Base-by-base conservation (phyloP, 768 basidiomycete genomes). In the Austroboletus festivus region DNA sequence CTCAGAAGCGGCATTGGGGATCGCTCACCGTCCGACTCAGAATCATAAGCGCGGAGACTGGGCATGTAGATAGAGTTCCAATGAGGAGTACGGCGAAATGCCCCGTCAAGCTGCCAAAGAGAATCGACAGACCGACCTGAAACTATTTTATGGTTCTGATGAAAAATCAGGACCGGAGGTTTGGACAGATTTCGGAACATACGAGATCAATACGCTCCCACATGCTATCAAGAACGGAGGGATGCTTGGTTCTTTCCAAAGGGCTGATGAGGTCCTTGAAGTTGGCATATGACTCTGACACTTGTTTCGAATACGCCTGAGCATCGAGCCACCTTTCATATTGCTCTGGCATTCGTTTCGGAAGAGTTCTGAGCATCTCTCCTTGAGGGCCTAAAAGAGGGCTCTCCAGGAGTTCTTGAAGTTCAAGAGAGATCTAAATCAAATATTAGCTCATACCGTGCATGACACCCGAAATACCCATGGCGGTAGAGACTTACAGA, bases 251-350 rank as follows among this genome's bases (percentile, higher is more conserved):
- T 55, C 71, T 80, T 43, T 75, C 73, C 34, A 89, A 60, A 5
- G 87, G 88, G 54, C 65, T 75, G 28, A 86, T 73, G 18, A 77
- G 57, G 51, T 81, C 76, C 58, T 83, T 76, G 60, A 77, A 83
- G 52, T 67, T 78, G 16, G 69, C 67, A 39, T 71, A 73, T 42
- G 69, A 63, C 39, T 74, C 69, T 2, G 82, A 76, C 15, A 85
- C 87, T 52, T 74, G 68, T 43, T 71, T 70, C 0, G 89, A 90
- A 50, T 71, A 71, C 41, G 80, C 60, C 56, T 86, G 82, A 4
- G 88, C 86, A 52, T 87, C 82, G 2, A 80, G 61, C 86, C 88
- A 92, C 42, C 59, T 57, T 47, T 84, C 77, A 52, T 81, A 86
- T 34, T 74, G 75, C 43, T 79, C 76, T 5, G 85, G 80, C 73